phyloP scores from a whole-genome alignment of 1,139 yeast genomes.

The Geotrichum reessii region DNA sequence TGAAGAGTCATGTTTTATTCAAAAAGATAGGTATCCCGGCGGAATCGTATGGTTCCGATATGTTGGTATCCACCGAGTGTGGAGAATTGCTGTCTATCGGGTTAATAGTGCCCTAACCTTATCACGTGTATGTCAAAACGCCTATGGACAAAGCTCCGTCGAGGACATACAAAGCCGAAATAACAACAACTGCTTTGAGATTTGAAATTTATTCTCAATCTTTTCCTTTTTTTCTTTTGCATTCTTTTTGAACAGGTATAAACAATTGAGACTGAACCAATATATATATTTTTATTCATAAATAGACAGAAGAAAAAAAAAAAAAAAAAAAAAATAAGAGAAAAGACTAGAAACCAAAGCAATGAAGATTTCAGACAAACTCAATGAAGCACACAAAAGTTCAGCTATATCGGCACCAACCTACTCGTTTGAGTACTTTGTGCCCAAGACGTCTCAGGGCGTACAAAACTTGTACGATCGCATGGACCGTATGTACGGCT shows the following conservation, averaged over 20 bases:
- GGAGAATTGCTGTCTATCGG: neutral
- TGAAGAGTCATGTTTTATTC: no score
- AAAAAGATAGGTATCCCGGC: neutral
- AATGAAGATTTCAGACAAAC: constrained; percentile 41
- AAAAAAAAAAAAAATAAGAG: neutral
- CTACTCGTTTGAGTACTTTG: constrained; percentile 93
- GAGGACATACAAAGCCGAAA: neutral
- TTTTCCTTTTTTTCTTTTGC: no score
- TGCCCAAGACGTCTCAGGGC: constrained; percentile 97
- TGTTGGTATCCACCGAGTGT: neutral
- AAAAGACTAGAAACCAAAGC: neutral
- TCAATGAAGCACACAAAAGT: constrained; percentile 33
- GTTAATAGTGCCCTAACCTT: neutral
- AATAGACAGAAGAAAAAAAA: neutral
- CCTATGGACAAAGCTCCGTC: neutral
- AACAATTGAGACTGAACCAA: no score
- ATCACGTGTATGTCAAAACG: neutral
- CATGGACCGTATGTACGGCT: constrained; percentile 94
- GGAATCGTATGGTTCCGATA: neutral
- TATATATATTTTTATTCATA: no score
- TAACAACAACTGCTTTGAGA: no score
- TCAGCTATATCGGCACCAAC: constrained; percentile 40
- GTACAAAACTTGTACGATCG: constrained; percentile 93
- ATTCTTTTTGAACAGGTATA: no score
- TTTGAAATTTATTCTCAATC: no score